A percentile compares a stretch with the other conserved stretches of the same genome.
These are phyloP conservation scores for Dryas integrifolia DNA, from an alignment of 331 rosid species.

Conservation along the genomic window DNA sequence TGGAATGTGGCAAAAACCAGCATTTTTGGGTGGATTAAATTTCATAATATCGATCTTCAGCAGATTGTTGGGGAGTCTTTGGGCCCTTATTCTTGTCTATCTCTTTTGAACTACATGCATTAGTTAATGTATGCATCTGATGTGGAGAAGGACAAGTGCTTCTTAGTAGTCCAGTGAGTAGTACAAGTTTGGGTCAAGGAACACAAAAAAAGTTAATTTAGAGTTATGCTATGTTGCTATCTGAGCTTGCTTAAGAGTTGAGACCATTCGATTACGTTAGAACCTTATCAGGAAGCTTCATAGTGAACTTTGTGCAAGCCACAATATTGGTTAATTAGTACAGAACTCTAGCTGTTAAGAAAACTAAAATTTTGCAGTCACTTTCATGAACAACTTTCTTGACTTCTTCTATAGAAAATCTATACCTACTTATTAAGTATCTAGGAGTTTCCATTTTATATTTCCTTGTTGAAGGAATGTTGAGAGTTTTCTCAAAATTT, in stretches of 20 bases:
- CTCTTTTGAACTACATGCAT: background rate
- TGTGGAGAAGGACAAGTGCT: background rate
- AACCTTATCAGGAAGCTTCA: background rate
- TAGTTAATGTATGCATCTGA: background rate
- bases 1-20: background rate
- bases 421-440: background rate
- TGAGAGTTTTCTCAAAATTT: background rate
- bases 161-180: background rate
- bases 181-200: background rate
- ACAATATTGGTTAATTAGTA: background rate
- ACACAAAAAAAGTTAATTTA: background rate
- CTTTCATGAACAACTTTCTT: background rate
- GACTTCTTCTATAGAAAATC: background rate
- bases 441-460: background rate
- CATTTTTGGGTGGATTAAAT: constrained; percentile 12
- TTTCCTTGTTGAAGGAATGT: background rate
- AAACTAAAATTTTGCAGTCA: background rate
- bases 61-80: background rate
- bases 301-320: background rate
- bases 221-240: background rate
- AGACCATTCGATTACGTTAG: background rate
- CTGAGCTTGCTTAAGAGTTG: background rate
- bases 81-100: constrained; percentile 7
- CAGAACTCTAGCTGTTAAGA: background rate
- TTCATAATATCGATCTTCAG: background rate